These are phyloP conservation scores for Leonotis leonurus DNA, from an alignment of 257 asterid genomes.

Conservation along the genomic window DNA sequence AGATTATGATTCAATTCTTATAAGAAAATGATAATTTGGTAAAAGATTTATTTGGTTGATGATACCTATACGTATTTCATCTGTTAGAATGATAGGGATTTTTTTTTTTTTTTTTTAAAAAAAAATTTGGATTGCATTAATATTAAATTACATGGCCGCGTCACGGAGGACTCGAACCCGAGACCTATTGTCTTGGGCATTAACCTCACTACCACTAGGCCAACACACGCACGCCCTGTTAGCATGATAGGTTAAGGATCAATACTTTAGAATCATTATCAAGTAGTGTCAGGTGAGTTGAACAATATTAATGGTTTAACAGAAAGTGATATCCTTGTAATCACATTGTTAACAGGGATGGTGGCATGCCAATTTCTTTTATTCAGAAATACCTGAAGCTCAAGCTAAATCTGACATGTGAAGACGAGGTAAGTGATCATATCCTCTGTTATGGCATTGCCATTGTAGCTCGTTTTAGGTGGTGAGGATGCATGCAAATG, in stretches of 20 bases:
- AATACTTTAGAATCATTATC: neutral
- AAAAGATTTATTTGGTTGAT: slow-evolving; percentile 2
- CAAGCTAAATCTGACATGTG: slow-evolving; percentile 67
- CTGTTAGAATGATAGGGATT: too few species aligned
- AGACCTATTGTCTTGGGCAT: too few species aligned
- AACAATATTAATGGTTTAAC: neutral
- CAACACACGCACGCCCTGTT: too few species aligned
- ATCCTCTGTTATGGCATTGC: neutral
- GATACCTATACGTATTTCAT: too few species aligned
- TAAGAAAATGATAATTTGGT: neutral
- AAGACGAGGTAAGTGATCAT: slow-evolving; percentile 62
- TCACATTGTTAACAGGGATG: slow-evolving; percentile 60
- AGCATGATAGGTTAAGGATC: too few species aligned
- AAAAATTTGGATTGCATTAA: too few species aligned
- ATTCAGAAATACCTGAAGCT: slow-evolving; percentile 77
- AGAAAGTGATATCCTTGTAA: neutral
- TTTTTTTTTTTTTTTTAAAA: too few species aligned
- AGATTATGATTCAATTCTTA: neutral
- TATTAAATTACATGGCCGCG: too few species aligned
- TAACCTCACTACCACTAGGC: too few species aligned
- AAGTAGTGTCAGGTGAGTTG: neutral
- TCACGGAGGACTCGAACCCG: too few species aligned
- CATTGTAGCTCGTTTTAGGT: neutral
- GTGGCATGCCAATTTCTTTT: slow-evolving; percentile 62
- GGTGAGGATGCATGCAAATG: neutral